phyloP scores from a whole-genome alignment of 2,329 filamentous ascomycete species.

The Fusarium papillatum region DNA sequence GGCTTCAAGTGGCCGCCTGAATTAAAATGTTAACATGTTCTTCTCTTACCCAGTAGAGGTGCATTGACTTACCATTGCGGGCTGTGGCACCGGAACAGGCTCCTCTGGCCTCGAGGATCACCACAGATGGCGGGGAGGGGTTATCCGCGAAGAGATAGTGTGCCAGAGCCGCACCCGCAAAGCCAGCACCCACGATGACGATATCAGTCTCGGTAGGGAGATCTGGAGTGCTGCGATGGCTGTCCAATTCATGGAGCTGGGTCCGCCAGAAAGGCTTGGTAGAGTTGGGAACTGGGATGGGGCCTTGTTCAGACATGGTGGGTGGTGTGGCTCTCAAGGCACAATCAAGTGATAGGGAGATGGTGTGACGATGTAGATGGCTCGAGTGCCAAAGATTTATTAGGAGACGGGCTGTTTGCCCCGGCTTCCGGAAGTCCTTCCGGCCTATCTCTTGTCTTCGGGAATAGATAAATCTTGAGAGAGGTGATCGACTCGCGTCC shows the following conservation, averaged over 20 bases:
- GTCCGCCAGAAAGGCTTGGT: background rate
- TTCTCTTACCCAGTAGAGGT: background rate
- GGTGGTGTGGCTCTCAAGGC: background rate
- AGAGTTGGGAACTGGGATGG: background rate
- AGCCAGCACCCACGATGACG: background rate
- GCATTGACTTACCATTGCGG: background rate
- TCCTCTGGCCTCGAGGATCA: background rate
- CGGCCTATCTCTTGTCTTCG: background rate
- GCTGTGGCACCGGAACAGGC: background rate
- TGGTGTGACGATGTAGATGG: background rate
- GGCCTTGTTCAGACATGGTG: background rate
- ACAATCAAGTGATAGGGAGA: background rate
- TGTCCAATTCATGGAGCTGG: background rate
- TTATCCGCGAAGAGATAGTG: background rate
- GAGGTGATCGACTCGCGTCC: background rate
- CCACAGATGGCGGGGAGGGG: background rate
- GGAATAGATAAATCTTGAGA: background rate
- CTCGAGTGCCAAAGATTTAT: background rate
- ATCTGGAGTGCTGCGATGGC: background rate
- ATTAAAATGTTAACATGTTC: background rate
- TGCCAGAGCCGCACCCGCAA: background rate
- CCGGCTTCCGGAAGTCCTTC: background rate
- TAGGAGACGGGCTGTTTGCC: background rate
- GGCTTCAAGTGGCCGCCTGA: background rate
- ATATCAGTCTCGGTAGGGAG: background rate